phyloP scores from a whole-genome alignment of 2,329 filamentous ascomycete species.

The Colletotrichum orbiculare region DNA sequence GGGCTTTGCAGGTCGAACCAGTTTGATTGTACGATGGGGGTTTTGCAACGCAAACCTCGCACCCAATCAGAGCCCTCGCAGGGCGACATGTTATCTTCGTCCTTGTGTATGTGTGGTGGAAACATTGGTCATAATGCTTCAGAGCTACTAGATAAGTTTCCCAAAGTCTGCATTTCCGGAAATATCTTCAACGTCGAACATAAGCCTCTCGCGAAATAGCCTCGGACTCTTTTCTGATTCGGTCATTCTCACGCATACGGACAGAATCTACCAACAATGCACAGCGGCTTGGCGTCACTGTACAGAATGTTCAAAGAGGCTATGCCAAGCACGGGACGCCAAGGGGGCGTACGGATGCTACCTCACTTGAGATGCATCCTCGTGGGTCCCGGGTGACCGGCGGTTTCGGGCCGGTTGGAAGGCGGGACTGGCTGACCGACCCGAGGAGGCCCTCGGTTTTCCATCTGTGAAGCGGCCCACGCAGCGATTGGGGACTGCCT shows the following conservation, averaged over 20 bases:
- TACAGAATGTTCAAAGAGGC: background rate
- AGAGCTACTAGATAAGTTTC: too few species aligned
- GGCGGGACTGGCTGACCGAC: background rate
- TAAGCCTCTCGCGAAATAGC: too few species aligned
- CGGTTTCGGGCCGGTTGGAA: conserved; percentile 4
- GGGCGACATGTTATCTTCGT: background rate
- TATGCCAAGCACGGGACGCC: conserved; percentile 7
- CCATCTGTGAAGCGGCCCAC: background rate
- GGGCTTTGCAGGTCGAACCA: background rate
- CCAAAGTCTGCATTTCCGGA: too few species aligned
- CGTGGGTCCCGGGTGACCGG: conserved; percentile 12
- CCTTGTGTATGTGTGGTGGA: too few species aligned
- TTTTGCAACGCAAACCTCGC: background rate
- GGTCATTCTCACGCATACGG: background rate
- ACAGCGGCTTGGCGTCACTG: background rate
- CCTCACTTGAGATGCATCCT: background rate
- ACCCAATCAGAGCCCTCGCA: background rate
- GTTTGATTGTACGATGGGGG: background rate
- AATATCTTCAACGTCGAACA: too few species aligned
- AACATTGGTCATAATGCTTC: too few species aligned
- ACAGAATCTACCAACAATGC: background rate
- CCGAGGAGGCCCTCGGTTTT: background rate
- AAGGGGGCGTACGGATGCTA: background rate
- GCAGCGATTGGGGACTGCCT: background rate
- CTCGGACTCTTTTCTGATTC: too few species aligned